phyloP scores from a whole-genome alignment of 768 basidiomycete species.

The Lentinula edodes region DNA sequence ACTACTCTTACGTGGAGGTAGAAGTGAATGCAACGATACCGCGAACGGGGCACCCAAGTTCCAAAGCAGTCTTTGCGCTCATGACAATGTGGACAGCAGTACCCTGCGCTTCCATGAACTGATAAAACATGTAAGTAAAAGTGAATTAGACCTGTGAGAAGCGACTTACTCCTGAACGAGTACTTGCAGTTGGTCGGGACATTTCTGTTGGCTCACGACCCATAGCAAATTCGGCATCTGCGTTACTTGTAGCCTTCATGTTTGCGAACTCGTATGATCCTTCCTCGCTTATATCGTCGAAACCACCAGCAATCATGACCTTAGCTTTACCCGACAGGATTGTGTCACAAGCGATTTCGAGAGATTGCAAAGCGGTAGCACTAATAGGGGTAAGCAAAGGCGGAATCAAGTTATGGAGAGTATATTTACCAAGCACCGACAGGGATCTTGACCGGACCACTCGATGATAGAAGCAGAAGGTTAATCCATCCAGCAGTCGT shows the following conservation, averaged over 20 bases:
- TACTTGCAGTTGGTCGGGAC: constrained; percentile 95
- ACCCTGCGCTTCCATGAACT: constrained; percentile 97
- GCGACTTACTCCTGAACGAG: constrained; percentile 79
- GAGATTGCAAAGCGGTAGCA: constrained; percentile 94
- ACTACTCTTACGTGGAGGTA: constrained; percentile 75
- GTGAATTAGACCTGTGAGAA: constrained; percentile 8
- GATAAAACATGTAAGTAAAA: constrained; percentile 2
- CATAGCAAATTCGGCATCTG: constrained; percentile 97
- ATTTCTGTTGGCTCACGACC: constrained; percentile 98
- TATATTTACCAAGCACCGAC: constrained; percentile 88
- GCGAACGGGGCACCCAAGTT: constrained; percentile 90
- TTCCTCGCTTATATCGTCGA: constrained; percentile 97
- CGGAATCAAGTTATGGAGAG: not conserved
- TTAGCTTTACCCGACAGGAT: constrained; percentile 95
- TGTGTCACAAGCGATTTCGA: constrained; percentile 97
- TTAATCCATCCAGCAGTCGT: constrained; percentile 99
- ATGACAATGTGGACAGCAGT: constrained; percentile 97
- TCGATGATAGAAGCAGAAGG: constrained; percentile 88
- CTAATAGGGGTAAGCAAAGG: constrained; percentile 29
- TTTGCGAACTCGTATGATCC: constrained; percentile 99
- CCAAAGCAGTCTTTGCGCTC: constrained; percentile 93
- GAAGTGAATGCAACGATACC: constrained; percentile 94
- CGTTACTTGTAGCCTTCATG: constrained; percentile 99
- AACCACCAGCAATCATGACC: constrained; percentile 98
- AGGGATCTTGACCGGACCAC: constrained; percentile 97